Evolutionary conservation across 2,329 filamentous ascomycete genomes (phyloP).

Genomic region (Botryotinia calthae): DNA sequence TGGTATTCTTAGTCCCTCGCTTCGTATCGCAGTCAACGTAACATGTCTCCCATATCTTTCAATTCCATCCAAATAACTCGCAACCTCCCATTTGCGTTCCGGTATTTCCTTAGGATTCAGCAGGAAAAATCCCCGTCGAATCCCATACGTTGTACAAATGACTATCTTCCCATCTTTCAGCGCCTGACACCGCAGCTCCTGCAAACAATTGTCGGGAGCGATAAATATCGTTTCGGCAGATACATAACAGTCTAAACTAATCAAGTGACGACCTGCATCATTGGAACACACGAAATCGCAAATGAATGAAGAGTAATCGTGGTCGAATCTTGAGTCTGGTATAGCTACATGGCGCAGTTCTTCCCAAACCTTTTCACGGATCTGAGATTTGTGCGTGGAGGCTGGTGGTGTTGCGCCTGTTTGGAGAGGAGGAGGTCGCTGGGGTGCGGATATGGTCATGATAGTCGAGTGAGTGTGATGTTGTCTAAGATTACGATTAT

Average conservation of each 20-base stretch:
- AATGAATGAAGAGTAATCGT: conserved; percentile 45
- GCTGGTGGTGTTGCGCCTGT: conserved; percentile 4
- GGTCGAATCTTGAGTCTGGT: conserved; percentile 46
- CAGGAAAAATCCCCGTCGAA: conserved; percentile 44
- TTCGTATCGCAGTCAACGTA: conserved; percentile 40
- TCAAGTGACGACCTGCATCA: conserved; percentile 38
- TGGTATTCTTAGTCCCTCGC: conserved; percentile 34
- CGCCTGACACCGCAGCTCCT: conserved; percentile 41
- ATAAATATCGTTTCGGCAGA: conserved; percentile 41
- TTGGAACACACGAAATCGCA: conserved; percentile 44
- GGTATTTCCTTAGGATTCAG: conserved; percentile 41
- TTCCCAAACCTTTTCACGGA: conserved; percentile 37
- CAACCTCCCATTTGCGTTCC: conserved; percentile 36
- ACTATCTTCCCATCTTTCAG: conserved; percentile 44
- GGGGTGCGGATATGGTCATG: conserved; percentile 16
- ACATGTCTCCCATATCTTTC: conserved; percentile 42
- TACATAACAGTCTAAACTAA: conserved; percentile 39
- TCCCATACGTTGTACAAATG: conserved; percentile 44
- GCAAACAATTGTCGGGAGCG: conserved; percentile 46
- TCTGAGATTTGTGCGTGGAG: conserved; percentile 14
- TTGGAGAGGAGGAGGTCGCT: background rate
- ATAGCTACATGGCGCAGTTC: conserved; percentile 42
- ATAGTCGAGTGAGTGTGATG: background rate
- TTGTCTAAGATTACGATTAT: background rate
- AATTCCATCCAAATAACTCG: conserved; percentile 46